A percentile compares a stretch with the other conserved stretches of the same genome.
phyloP scores from a whole-genome alignment of 2,329 filamentous ascomycete genomes.

The Penicillium paneum region DNA sequence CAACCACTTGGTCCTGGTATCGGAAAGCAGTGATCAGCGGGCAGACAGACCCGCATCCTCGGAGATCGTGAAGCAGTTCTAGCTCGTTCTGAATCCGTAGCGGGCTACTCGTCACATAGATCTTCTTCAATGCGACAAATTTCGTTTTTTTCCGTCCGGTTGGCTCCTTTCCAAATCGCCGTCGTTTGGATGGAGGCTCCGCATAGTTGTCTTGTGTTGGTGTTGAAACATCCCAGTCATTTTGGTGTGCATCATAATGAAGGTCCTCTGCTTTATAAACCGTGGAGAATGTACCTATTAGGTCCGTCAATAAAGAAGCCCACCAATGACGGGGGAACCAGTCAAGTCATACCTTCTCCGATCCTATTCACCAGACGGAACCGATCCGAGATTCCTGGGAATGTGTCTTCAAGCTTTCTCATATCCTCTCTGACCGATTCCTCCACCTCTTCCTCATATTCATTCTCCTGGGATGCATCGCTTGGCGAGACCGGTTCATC shows the following conservation, averaged over 20 bases:
- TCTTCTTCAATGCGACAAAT: slow-evolving; percentile 98
- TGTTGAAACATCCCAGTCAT: slow-evolving; percentile 76
- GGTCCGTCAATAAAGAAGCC: background rate
- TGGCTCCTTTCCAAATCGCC: slow-evolving; percentile 43
- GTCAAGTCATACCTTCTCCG: slow-evolving; percentile 72
- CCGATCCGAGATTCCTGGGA: slow-evolving; percentile 76
- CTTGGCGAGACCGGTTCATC: slow-evolving; percentile 11
- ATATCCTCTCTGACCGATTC: slow-evolving; percentile 75
- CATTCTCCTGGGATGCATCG: slow-evolving; percentile 18
- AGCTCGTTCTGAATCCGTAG: slow-evolving; percentile 93
- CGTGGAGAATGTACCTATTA: slow-evolving; percentile 87
- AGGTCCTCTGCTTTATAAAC: slow-evolving; percentile 98
- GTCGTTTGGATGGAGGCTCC: slow-evolving; percentile 62
- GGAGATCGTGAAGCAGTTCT: slow-evolving; percentile 83
- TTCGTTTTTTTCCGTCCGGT: slow-evolving; percentile 55
- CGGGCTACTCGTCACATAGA: slow-evolving; percentile 96
- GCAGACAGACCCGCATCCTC: slow-evolving; percentile 79
- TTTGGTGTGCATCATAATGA: slow-evolving; percentile 75
- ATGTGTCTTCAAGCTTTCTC: slow-evolving; percentile 74
- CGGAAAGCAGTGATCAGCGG: slow-evolving; percentile 97
- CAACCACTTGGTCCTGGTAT: slow-evolving; percentile 88
- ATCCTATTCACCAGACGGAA: slow-evolving; percentile 95
- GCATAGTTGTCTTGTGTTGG: slow-evolving; percentile 63
- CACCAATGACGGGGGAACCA: background rate
- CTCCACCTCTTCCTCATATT: slow-evolving; percentile 42